phyloP scores from a whole-genome alignment of 192 early-diverging fungal genomes.

The Globomyces pollinis-pini region DNA sequence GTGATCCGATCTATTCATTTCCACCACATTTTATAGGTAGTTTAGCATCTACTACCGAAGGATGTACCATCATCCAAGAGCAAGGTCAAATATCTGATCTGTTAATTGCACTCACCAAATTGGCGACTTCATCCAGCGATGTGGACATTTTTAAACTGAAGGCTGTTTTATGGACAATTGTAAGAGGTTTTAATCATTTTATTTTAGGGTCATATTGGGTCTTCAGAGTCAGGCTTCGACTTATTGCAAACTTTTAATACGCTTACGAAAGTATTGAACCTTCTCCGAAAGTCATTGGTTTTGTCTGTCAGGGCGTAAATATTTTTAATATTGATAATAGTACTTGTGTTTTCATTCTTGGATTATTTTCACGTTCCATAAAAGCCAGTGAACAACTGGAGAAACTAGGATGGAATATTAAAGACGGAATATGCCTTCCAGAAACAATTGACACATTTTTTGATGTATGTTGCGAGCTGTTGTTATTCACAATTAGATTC shows the following conservation, averaged over 20 bases:
- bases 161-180: constrained; percentile 71
- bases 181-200: constrained; percentile 20
- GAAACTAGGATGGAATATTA: constrained; percentile 64
- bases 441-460: constrained; percentile 51
- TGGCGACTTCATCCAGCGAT: constrained; percentile 23
- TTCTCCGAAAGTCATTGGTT: constrained; percentile 59
- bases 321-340: neutral
- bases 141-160: constrained; percentile 50
- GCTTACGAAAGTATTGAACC: constrained; percentile 41
- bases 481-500: constrained; percentile 20
- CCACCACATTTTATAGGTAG: constrained; percentile 77
- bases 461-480: too few relatives aligned
- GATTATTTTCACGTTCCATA: constrained; percentile 64
- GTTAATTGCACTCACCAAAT: constrained; percentile 48
- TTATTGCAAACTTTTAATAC: constrained; percentile 7
- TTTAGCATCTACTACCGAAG: constrained; percentile 67
- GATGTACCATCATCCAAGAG: constrained; percentile 52
- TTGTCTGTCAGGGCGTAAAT: constrained; percentile 69
- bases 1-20: constrained; percentile 22
- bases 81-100: constrained; percentile 63
- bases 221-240: constrained; percentile 53
- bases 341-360: constrained; percentile 48
- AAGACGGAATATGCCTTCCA: constrained; percentile 60
- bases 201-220: constrained; percentile 65
- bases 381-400: constrained; percentile 61